Evolutionary conservation across 1,139 yeast species (phyloP).

Genomic region (Zygoascus hellenicus): DNA sequence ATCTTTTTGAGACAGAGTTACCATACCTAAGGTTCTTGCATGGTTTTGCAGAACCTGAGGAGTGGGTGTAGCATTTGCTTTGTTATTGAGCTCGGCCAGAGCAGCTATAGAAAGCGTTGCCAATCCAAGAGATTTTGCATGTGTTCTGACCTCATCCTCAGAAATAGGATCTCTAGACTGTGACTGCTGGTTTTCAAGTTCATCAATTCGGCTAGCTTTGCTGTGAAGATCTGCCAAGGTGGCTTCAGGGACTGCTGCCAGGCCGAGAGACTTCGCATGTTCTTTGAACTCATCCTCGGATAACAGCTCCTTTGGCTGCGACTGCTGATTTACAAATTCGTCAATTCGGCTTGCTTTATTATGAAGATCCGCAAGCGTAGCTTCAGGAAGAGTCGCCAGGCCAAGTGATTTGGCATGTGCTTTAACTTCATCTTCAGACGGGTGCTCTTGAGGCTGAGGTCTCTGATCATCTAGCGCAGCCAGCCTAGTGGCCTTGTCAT

Average conservation of each 20-base stretch:
- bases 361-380: conserved; percentile 8
- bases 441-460: neutral
- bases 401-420: conserved; percentile 13
- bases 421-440: conserved; percentile 10
- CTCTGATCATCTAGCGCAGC: neutral
- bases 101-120: conserved; percentile 15
- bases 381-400: conserved; percentile 9
- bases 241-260: conserved; percentile 26
- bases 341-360: neutral
- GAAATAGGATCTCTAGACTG: conserved; percentile 25
- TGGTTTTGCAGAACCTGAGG: conserved; percentile 18
- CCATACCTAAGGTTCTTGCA: conserved; percentile 22
- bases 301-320: too few relatives aligned
- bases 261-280: conserved; percentile 13
- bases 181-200: conserved; percentile 41
- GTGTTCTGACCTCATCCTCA: conserved; percentile 11
- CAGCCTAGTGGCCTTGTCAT: conserved; percentile 18
- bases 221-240: conserved; percentile 26
- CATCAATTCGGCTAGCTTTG: conserved; percentile 3
- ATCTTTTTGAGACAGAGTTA: conserved; percentile 29
- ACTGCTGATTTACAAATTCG: conserved; percentile 8
- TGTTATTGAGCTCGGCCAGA: conserved; percentile 10
- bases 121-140: conserved; percentile 13
- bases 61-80: conserved; percentile 12
- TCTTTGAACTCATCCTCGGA: too few relatives aligned